These are phyloP conservation scores for Metarhizium guizhouense DNA, from an alignment of 2,329 filamentous ascomycete genomes.

Conservation along the genomic window DNA sequence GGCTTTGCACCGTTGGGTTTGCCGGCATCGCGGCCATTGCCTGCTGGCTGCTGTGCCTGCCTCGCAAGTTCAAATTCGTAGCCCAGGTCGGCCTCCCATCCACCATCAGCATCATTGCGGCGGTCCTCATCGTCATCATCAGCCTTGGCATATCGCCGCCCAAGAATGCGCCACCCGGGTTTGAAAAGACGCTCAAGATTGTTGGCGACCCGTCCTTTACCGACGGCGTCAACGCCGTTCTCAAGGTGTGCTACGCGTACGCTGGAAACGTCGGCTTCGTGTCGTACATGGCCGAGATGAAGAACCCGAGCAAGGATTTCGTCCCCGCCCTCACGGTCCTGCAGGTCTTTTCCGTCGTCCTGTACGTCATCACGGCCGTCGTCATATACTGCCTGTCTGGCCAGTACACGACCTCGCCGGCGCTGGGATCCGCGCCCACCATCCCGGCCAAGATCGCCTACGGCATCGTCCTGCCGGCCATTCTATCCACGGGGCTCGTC, in stretches of 20 bases:
- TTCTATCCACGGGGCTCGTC: constrained; percentile 21
- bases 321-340: constrained; percentile 20
- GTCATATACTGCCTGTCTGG: constrained; percentile 23
- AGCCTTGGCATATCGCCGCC: constrained; percentile 23
- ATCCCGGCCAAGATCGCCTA: constrained; percentile 24
- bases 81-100: constrained; percentile 21
- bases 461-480: constrained; percentile 20
- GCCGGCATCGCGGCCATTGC: constrained; percentile 52
- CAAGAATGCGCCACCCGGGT: constrained; percentile 16
- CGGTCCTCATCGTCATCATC: constrained; percentile 28
- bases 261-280: constrained; percentile 30
- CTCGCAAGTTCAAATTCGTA: constrained; percentile 50
- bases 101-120: constrained; percentile 24
- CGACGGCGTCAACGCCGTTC: constrained; percentile 22
- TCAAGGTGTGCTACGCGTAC: constrained; percentile 27
- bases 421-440: constrained; percentile 22
- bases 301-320: constrained; percentile 23
- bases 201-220: constrained; percentile 21
- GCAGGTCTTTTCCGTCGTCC: constrained; percentile 22
- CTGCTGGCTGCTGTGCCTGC: constrained; percentile 55
- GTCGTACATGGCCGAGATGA: constrained; percentile 26
- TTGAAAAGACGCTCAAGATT: constrained; percentile 19
- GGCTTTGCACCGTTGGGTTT: constrained; percentile 58
- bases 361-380: constrained; percentile 23
- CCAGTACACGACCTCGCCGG: constrained; percentile 21